phyloP scores from a whole-genome alignment of 164 flowering plant genomes.

The Euptelea pleiosperma region DNA sequence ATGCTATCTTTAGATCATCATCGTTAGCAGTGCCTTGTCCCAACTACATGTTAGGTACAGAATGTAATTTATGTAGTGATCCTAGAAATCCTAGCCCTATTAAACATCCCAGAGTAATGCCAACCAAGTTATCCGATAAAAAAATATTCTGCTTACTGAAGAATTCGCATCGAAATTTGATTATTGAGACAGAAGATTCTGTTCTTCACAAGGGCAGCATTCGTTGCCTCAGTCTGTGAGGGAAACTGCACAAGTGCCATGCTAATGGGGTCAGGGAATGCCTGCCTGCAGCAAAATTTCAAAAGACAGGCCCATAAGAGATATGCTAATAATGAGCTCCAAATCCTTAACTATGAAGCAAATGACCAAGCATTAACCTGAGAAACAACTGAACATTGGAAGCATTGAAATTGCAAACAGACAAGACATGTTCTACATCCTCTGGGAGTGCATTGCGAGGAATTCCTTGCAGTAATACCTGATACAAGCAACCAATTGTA shows the following conservation, averaged over 20 bases:
- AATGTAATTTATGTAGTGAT: neutral
- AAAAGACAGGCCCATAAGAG: neutral
- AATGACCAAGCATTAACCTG: conserved; percentile 34
- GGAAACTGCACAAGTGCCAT: conserved; percentile 55
- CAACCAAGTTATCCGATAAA: neutral
- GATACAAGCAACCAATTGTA: conserved; percentile 9
- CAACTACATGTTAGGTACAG: conserved; percentile 3
- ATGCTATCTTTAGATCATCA: conserved; percentile 5
- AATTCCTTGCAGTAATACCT: conserved; percentile 65
- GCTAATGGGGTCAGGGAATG: conserved; percentile 26
- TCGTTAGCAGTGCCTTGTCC: neutral
- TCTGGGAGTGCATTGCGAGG: conserved; percentile 49
- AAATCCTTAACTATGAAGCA: neutral
- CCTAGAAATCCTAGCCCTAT: neutral
- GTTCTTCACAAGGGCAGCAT: conserved; percentile 54
- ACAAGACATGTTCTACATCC: conserved; percentile 68
- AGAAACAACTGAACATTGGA: conserved; percentile 29
- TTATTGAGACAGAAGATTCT: conserved; percentile 56
- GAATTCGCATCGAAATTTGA: conserved; percentile 52
- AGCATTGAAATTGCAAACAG: conserved; percentile 51
- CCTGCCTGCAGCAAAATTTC: conserved; percentile 32
- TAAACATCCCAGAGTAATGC: neutral
- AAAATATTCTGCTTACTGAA: conserved; percentile 35
- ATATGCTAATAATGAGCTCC: neutral
- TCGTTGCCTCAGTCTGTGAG: conserved; percentile 54